Conservation (phyloP, 306 rosid genomes). For the Arachis stenosperma region DNA sequence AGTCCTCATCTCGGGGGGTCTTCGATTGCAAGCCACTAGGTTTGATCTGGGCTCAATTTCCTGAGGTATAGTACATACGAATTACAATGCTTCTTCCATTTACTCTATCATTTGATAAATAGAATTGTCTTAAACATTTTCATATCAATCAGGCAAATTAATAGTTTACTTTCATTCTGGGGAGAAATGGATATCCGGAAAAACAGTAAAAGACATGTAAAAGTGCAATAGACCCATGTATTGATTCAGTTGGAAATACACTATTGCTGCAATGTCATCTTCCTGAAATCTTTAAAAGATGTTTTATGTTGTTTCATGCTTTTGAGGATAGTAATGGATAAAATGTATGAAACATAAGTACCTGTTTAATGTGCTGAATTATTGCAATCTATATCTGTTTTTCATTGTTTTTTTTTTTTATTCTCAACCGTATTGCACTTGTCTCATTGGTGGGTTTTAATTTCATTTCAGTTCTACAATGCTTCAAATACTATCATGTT, state of each 20-base stretch:
- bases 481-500: slow-evolving; percentile 87
- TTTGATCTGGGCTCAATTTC: slow-evolving; percentile 93
- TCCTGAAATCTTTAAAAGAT: too few relatives aligned
- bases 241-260: too few relatives aligned
- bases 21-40: slow-evolving; percentile 98
- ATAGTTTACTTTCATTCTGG: not conserved
- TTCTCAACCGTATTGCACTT: slow-evolving; percentile 10
- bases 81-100: not conserved
- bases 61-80: slow-evolving; percentile 61
- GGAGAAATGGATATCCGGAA: not conserved
- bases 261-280: not conserved
- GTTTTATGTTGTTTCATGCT: slow-evolving; percentile 1
- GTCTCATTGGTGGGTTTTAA: slow-evolving; percentile 33
- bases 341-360: slow-evolving; percentile 3
- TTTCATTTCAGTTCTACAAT: slow-evolving; percentile 70
- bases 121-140: slow-evolving; percentile 2
- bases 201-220: not conserved
- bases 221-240: too few relatives aligned
- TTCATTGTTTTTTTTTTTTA: not conserved
- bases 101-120: slow-evolving; percentile 8
- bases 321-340: not conserved
- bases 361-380: not conserved
- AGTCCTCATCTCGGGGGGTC: slow-evolving; percentile 74
- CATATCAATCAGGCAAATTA: not conserved
- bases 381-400: slow-evolving; percentile 1